Base-by-base conservation (phyloP, 768 basidiomycete species). In the Hemileccinum impolitum region DNA sequence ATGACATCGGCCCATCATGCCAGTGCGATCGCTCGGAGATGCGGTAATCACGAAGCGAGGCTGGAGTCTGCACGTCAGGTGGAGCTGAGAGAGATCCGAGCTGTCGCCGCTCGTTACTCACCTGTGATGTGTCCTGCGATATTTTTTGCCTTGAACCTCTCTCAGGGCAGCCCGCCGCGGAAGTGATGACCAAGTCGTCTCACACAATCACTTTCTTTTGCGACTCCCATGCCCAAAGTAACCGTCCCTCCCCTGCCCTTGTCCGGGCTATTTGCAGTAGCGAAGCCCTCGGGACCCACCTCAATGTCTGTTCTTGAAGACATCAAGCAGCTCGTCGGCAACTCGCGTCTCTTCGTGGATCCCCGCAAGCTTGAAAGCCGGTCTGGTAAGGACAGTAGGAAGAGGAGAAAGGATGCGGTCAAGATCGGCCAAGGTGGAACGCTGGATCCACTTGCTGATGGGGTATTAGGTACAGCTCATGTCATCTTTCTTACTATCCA, bases 371-470 rank as follows among this genome's bases (percentile, higher is more conserved):
- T 80, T 28, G 78, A 80, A 64, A 76, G 66, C 28, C 77, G 72
- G 53, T 74, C 78, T 39, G 67, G 66, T n/a, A 69, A 72, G 45
- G 74, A 72, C 21, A 77, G 76, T 42, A 66, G 69, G 51, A 74
- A 63, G 38, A 59, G 60, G 43, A 63, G 60, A 44, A 63, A 62
- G 14, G 76, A 80, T 18, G 60, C 68, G 2, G 73, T 94, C 45
- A 94, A 95, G 69, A 81, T 94, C 42, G 94, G 93, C 1, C 90
- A 94, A 67, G 93, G 93, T 25, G 94, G 96, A 4, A 99, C 96
- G 4, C 73, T 99, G 43, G 96, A 99, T 72, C 96, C 96, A 14
- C 76, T 98, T 31, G 96, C 96, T 6, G 92, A 96, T 67, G 95
- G 95, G 38, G 92, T 96, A 14, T 72, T 97, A 54, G 91, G 94